Percentiles rank a stretch among this genome's conserved stretches.
Conservation (phyloP, 169 alveolate species). For the Plasmodium knowlesi region DNA sequence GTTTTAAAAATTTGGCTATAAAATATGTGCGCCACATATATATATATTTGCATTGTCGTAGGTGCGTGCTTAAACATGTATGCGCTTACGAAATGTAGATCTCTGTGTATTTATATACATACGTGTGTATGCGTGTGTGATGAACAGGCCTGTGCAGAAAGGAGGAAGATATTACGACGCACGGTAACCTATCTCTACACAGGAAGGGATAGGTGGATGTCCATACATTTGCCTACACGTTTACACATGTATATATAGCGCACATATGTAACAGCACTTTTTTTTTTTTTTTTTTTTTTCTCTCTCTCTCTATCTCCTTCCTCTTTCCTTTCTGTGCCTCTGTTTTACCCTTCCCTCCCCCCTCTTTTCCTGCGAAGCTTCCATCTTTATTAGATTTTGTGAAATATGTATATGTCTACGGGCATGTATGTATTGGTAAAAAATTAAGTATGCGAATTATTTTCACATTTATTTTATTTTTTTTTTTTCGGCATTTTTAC, state of each 20-base stretch:
- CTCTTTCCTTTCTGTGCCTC: not conserved
- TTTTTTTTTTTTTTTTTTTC: too few relatives aligned
- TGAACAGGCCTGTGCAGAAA: not conserved
- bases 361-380: not conserved
- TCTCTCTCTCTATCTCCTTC: not conserved
- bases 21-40: slow-evolving; percentile 16
- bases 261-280: not conserved
- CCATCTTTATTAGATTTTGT: slow-evolving; percentile 4
- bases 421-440: not conserved
- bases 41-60: slow-evolving; percentile 7
- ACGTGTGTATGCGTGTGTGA: not conserved
- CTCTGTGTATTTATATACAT: not conserved
- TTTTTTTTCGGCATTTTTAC: not conserved
- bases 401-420: not conserved
- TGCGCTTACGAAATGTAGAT: not conserved
- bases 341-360: not conserved
- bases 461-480: not conserved
- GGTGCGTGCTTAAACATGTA: not conserved
- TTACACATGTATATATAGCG: not conserved
- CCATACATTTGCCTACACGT: not conserved
- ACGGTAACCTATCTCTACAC: not conserved
- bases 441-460: not conserved
- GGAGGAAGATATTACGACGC: not conserved
- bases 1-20: slow-evolving; percentile 50
- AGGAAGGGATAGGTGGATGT: not conserved